Base-by-base conservation (phyloP, 202 grass and related monocot genomes). In the Miscanthus sacchariflorus region DNA sequence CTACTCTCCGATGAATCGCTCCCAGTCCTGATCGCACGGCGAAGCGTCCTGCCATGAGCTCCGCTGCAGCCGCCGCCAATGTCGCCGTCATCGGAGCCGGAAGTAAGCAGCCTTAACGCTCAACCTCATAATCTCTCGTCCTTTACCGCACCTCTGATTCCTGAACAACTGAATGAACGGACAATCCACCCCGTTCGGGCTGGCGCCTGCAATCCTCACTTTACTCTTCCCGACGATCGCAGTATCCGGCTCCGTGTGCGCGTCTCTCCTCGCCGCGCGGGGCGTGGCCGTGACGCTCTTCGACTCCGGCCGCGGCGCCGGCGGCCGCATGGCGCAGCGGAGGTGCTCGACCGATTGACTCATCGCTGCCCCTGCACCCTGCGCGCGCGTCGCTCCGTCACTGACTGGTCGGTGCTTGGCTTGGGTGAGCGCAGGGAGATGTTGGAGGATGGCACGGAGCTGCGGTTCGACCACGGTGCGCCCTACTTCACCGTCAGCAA, bases 221-320 rank as follows among this genome's bases (percentile, higher is more conserved):
- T 14, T 83, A 24, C 44, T 21, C 49, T 11, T 75, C 39, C 70
- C 14, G 25, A 67, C 76, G 56, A 67, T 85, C 61, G 69, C 92
- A 96, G 96, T 98, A 72, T 80, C 92, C 40, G 96, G 96, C 63
- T 78, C 96, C 66, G 89, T 98, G n/a, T 95, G 94, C 90, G 92
- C 96, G 21, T 96, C 96, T 21, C 91, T 98, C 33, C 89, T 98
- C 27, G 94, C 96, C 21, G 86, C 90, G 9, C 84, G 84, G 40
- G 92, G 96, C 33, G 84, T 92, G 68, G 90, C 91, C 9, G 96
- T 96, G 36, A 95, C 96, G 58, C 68, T 98, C 43, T 96, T 96
- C 78, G 96, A 98, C 54, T 92, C 94, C 9, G 96, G 94, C 28
- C 91, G 96, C 44, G 96, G 91, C 33, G 76, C 94, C 45, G 96